A percentile compares a stretch with the other conserved stretches of the same genome.
These are phyloP conservation scores for Sungouiozyma intestinalis DNA, from an alignment of 805 yeast species.

Conservation along the genomic window DNA sequence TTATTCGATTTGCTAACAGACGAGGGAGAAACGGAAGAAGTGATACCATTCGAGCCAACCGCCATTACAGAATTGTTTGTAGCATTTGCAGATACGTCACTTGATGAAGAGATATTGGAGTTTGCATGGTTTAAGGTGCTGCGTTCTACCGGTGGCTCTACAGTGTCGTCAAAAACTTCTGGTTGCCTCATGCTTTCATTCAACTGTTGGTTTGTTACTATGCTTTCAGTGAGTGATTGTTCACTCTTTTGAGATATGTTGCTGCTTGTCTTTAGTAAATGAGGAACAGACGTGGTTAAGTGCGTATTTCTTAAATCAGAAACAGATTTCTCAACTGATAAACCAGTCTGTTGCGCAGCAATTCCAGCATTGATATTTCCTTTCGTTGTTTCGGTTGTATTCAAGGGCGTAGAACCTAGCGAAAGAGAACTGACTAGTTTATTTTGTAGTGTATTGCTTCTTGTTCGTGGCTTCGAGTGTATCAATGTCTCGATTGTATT, in stretches of 20 bases:
- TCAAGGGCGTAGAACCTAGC: conserved; percentile 4
- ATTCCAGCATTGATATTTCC: neutral
- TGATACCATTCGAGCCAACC: neutral
- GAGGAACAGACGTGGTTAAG: neutral
- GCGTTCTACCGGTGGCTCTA: neutral
- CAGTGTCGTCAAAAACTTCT: neutral
- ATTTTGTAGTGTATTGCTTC: conserved; percentile 20
- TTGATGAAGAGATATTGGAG: neutral
- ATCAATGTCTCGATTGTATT: conserved; percentile 5
- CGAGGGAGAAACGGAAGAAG: neutral
- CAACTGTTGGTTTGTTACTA: neutral
- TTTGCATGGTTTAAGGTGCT: neutral
- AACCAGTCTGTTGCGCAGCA: neutral
- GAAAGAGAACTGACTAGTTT: conserved; percentile 15
- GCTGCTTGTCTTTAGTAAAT: neutral
- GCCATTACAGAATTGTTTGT: neutral
- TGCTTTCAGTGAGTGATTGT: neutral
- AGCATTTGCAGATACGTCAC: neutral
- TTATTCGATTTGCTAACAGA: neutral
- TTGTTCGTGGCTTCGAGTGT: conserved; percentile 12
- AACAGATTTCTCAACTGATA: neutral
- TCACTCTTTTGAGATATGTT: neutral
- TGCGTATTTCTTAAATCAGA: neutral
- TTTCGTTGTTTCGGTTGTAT: neutral
- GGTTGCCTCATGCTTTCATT: neutral